Evolutionary conservation across 768 basidiomycete genomes (phyloP), one percentile per base, ranked within the genome.

Genomic region (Albatrellus ellisii): DNA sequence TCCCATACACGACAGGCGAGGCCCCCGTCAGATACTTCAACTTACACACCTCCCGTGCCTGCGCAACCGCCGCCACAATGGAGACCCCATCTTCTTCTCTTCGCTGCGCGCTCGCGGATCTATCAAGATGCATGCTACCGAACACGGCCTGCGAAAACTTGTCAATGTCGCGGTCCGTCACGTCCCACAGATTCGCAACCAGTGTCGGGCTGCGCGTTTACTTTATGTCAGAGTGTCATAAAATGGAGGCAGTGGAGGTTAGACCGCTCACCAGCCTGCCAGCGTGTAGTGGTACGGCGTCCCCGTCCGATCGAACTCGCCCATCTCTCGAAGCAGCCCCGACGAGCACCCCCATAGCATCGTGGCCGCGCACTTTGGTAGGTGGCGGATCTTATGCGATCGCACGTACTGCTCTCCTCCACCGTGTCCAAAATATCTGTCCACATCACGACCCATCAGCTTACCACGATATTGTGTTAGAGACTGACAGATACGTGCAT

Each of bases 261-360:
- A 25, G 32, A 21, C 21, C 7, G 72, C 91, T 55, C 54, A 97
- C 94, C 92, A 94, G 54, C 94, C 95, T 31, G 82, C 88, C n/a
- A 97, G 56, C 84, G 97, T 88, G 58, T 99, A 99, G 51, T 89
- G 80, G 58, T 86, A 79, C 0, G 95, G 89, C 11, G 89, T 97
- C 15, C 95, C 95, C 11, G 75, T 71, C 8, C 87, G 70, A 54
- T 98, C 95, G 53, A 91, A 92, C 50, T 95, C 89, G 3, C 95
- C 95, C 77, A 88, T 87, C 36, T 94, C 87, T 42, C 73, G 70
- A 47, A 99, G 59, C 1, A 73, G 62, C 8, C 94, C 95, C 0
- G 92, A 97, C 0, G 95, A 99, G 66, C 95, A 99, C 1, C 95
- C 95, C 95, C 94, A 99, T 3, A 99, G 72, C 88, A 98, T 91